Base-by-base conservation (phyloP, 768 basidiomycete genomes). In the Stropharia rugosoannulata region DNA sequence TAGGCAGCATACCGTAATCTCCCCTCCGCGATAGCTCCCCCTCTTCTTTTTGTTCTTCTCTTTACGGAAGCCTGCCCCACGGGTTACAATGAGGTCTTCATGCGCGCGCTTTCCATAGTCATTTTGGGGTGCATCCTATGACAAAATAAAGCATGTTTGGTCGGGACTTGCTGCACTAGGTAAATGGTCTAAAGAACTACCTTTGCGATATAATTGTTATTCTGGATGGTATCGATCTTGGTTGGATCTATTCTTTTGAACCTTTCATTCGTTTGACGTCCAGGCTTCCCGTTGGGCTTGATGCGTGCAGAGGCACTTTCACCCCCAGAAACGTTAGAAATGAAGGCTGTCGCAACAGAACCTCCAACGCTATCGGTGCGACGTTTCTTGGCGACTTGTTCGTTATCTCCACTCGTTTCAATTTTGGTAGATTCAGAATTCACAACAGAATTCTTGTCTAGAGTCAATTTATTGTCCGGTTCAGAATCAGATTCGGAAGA, bases 21-120 rank as follows among this genome's bases (percentile, higher is more conserved):
- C 92, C 39, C 96, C 96, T 11, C 96, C 95, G 43, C 84, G 83
- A 72, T 98, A 98, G 58, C 89, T 93, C 3, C 95, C 96, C 63
- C 90, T 79, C 75, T 99, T 99, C 76, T 98, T 98, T 84, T 98
- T 99, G 76, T 97, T 98, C 75, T 99, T 99, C 80, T 97, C 96
- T 73, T 98, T 99, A 52, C 94, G 82, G 79, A 99, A 99, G 2
- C 93, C 93, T 46, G 91, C 89, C 2, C 96, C 96, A 1, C 95
- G 84, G 3, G 96, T 98, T 25, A 95, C 90, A 59, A 96, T 89
- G 58, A 99, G 75, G 70, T 98, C 97, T 38, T 81, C 79, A 60
- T 87, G 85, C 0, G 96, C 96, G 52, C 80, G 81, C 29, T 85
- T 87, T 16, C 96, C 96, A 62, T 99, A 99, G 67, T 98, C 97